Evolutionary conservation across 495 filamentous ascomycete species (phyloP), one percentile per base, ranked within the genome.

Genomic region (Sabuloglossum arenarium): DNA sequence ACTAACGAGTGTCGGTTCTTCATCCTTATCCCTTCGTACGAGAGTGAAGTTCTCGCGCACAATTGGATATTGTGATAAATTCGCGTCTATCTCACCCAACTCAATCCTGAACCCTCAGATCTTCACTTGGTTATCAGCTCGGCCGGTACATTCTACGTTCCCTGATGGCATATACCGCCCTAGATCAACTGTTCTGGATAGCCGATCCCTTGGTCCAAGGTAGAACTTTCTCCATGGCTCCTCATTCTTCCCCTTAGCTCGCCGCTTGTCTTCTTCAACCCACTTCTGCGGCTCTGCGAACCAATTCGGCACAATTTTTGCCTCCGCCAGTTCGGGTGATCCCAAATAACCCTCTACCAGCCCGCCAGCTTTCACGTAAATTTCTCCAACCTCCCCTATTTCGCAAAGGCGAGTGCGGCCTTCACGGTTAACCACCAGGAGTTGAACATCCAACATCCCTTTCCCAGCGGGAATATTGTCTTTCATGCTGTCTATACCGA

Each of bases 71-170:
- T 82, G 77, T 43, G 80, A 82, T 21, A 96, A 71, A 62, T 89
- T 80, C 34, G 78, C 88, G 64, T 97, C 89, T 56, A 96, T 95
- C 55, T 97, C 91, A 58, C 85, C 86, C 25, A 97, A 80, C 67
- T 97, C 90, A 61, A 97, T 91, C 53, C 90, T 75, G 73, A 97
- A 96, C 4, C 90, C 90, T 54, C 90, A 82, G 59, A 97, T 94
- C 71, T 96, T 96, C 64, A 94, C 84, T 61, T 97, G 91, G 61
- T 86, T 77, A 63, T 98, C 91, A 8, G 79, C 85, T 54, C 91
- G 78, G 19, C 89, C 89, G n/a, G 67, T 68, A 51, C 69, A 71
- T 30, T 69, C 70, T 1, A 74, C 72, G 53, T 71, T 69, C 34
- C 89, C 91, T 53, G 81, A 75, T 3, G 79, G 75, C 42, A 78